Evolutionary conservation across 768 basidiomycete genomes (phyloP).

Genomic region (Leucocoprinus birnbaumii): DNA sequence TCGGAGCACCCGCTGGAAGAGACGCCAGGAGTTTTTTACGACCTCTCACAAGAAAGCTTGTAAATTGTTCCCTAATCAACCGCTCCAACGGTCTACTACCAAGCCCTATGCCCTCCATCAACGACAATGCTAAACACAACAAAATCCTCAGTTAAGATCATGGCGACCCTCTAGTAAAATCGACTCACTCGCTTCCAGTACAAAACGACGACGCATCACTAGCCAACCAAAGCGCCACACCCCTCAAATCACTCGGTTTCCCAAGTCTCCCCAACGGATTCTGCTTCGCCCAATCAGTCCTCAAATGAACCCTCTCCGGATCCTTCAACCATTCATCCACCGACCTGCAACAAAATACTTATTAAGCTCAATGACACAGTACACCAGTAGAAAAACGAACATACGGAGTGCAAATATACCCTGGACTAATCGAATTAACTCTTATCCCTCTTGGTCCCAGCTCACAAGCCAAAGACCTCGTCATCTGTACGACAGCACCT

Average conservation of each 20-base stretch:
- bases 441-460: conserved; percentile 61
- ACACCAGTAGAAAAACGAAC: conserved; percentile 7
- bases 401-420: conserved; percentile 68
- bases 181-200: conserved; percentile 65
- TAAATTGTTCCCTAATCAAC: too few species aligned
- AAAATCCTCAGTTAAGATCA: background rate
- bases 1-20: too few species aligned
- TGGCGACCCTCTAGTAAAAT: background rate
- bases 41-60: background rate
- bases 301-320: conserved; percentile 47
- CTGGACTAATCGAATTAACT: conserved; percentile 71
- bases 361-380: too few species aligned
- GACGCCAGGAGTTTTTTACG: too few species aligned
- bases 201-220: conserved; percentile 68
- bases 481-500: conserved; percentile 73
- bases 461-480: conserved; percentile 73
- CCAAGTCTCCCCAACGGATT: conserved; percentile 70
- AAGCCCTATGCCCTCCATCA: conserved; percentile 22
- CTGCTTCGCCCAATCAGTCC: conserved; percentile 49
- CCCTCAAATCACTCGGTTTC: conserved; percentile 63
- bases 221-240: conserved; percentile 65
- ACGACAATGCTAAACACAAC: conserved; percentile 16
- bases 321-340: conserved; percentile 20
- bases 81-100: conserved; percentile 5
- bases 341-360: background rate